Percentiles rank a stretch among this genome's conserved stretches.
These are phyloP conservation scores for Penicillium sp. DNA, from an alignment of 2,329 filamentous ascomycete genomes.

Conservation along the genomic window DNA sequence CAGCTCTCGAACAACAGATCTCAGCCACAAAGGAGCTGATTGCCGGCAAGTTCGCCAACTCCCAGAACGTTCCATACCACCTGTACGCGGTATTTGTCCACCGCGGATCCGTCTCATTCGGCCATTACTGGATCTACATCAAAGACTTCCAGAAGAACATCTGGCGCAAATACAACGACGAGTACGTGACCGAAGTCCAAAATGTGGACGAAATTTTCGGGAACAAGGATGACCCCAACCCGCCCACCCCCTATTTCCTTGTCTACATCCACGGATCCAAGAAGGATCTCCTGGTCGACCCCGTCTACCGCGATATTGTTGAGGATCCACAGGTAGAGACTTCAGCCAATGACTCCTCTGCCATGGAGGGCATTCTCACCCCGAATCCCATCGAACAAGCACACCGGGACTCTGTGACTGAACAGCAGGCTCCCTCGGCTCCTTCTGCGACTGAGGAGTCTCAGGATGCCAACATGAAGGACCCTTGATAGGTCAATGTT, in stretches of 20 bases:
- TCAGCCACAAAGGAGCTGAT: conserved; percentile 51
- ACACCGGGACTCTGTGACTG: not conserved
- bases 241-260: conserved; percentile 78
- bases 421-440: not conserved
- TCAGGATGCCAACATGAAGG: not conserved
- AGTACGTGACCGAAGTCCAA: conserved; percentile 68
- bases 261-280: conserved; percentile 75
- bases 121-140: conserved; percentile 98
- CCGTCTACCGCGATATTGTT: conserved; percentile 51
- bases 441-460: not conserved
- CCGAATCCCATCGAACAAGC: not conserved
- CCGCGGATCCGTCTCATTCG: conserved; percentile 64
- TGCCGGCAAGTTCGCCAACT: conserved; percentile 61
- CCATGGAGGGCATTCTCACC: not conserved
- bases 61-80: conserved; percentile 69
- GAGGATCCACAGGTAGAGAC: not conserved
- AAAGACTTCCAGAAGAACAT: conserved; percentile 77
- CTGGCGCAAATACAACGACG: conserved; percentile 96
- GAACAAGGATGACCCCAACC: conserved; percentile 59
- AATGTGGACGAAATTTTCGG: conserved; percentile 69
- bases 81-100: conserved; percentile 95
- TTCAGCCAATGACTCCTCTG: not conserved
- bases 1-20: conserved; percentile 48
- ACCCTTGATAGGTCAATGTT: not conserved
- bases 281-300: conserved; percentile 60